Evolutionary conservation across 176 grass and related monocot species (phyloP).

Genomic region (Neostapfia colusana): DNA sequence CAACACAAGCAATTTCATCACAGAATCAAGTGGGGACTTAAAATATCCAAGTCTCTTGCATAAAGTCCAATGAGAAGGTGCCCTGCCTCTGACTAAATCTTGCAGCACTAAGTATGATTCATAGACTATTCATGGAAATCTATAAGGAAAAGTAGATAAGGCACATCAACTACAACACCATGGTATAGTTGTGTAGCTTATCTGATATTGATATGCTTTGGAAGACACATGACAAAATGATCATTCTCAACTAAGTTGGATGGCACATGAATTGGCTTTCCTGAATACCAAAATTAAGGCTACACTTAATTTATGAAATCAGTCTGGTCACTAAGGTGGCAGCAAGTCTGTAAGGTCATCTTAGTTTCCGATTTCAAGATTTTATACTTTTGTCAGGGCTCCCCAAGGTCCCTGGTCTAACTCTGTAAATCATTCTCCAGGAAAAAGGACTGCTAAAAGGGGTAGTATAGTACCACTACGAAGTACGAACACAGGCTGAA

Average conservation of each 20-base stretch:
- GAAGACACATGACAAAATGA: not conserved
- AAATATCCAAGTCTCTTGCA: not conserved
- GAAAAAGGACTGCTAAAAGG: not conserved
- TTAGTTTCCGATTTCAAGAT: not conserved
- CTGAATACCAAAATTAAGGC: not conserved
- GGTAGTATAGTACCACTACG: no score
- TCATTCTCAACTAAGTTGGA: not conserved
- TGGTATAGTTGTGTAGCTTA: not conserved
- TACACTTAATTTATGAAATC: not conserved
- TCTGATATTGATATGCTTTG: not conserved
- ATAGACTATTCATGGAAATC: not conserved
- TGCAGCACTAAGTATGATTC: not conserved
- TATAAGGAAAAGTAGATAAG: not conserved
- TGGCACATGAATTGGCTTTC: not conserved
- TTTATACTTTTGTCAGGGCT: not conserved
- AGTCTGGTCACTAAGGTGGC: not conserved
- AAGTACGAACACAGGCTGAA: not conserved
- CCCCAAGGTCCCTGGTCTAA: not conserved
- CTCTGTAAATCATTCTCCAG: not conserved
- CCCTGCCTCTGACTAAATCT: not conserved
- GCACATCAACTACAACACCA: slow-evolving; percentile 1
- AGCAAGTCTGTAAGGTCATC: not conserved
- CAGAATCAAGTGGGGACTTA: not conserved
- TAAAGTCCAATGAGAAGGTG: not conserved
- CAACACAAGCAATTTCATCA: not conserved